Percentiles rank a stretch among this genome's conserved stretches.
phyloP scores from a whole-genome alignment of 495 filamentous ascomycete genomes.

The Parmelia sp. region DNA sequence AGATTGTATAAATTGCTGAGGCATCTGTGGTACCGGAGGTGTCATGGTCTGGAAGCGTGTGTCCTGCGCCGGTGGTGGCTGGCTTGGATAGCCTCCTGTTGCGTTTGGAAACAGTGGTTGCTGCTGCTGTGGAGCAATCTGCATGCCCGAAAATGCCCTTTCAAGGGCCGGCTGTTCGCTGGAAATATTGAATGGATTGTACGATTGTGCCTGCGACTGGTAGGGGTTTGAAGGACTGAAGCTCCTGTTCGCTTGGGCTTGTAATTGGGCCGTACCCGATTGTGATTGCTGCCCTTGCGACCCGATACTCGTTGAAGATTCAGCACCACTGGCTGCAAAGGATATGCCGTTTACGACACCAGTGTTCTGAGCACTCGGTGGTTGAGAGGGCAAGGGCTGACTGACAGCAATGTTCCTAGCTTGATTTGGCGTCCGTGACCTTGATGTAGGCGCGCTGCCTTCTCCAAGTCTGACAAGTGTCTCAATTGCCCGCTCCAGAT shows the following conservation, averaged over 20 bases:
- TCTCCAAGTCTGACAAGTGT: conserved; percentile 76
- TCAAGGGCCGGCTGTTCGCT: conserved; percentile 45
- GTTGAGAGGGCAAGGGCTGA: conserved; percentile 18
- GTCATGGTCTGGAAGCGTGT: conserved; percentile 50
- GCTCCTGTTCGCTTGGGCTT: conserved; percentile 10
- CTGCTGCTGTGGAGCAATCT: conserved; percentile 46
- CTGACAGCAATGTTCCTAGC: conserved; percentile 22
- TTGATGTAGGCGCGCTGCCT: conserved; percentile 41
- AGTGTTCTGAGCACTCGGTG: conserved; percentile 11
- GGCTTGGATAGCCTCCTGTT: conserved; percentile 65
- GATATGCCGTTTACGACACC: conserved; percentile 17
- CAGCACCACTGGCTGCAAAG: conserved; percentile 8
- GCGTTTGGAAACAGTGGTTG: conserved; percentile 76
- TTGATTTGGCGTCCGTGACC: conserved; percentile 34
- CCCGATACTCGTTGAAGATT: conserved; percentile 3
- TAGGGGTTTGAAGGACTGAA: conserved; percentile 19
- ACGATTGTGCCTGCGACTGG: conserved; percentile 33
- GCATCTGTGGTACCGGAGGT: conserved; percentile 52
- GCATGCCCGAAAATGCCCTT: conserved; percentile 64
- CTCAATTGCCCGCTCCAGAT: conserved; percentile 78
- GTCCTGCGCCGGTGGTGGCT: conserved; percentile 45
- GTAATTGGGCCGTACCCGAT: neutral
- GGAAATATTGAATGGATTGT: conserved; percentile 64
- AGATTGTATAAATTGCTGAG: conserved; percentile 44
- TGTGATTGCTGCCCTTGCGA: conserved; percentile 11